A percentile compares a stretch with the other conserved stretches of the same genome.
Evolutionary conservation across 225 moss, liverwort and hornwort genomes (phyloP).

Genomic region (Asterella californica): DNA sequence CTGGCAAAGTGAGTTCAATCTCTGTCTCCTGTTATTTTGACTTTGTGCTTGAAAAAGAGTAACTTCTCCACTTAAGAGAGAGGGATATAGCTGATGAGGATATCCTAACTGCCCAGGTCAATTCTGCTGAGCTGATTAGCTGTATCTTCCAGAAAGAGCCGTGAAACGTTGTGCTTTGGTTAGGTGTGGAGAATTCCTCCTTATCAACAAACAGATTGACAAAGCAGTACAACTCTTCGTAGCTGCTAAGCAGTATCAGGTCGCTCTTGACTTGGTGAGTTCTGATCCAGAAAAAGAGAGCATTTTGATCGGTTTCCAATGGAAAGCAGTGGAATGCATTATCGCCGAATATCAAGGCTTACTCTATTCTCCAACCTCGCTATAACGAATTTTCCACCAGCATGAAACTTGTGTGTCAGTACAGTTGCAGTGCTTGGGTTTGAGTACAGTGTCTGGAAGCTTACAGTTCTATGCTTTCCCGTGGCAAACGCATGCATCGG

Average conservation of each 20-base stretch:
- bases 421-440: too few species aligned
- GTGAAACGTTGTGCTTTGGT: neutral
- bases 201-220: constrained; percentile 78
- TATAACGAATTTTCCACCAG: too few species aligned
- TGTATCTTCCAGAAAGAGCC: neutral
- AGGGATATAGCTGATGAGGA: neutral
- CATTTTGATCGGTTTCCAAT: neutral
- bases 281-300: neutral
- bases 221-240: constrained; percentile 88
- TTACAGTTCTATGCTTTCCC: neutral
- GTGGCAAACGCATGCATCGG: constrained; percentile 1
- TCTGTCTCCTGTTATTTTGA: neutral
- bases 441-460: too few species aligned
- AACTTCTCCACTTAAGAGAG: neutral
- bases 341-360: neutral
- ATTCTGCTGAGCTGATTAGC: neutral
- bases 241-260: constrained; percentile 66
- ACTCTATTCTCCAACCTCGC: neutral
- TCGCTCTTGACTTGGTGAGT: constrained; percentile 66
- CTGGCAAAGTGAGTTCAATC: constrained; percentile 56
- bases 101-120: neutral
- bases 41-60: neutral
- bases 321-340: neutral
- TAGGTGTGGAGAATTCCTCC: constrained; percentile 97
- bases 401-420: too few species aligned